Base-by-base conservation (phyloP, 805 yeast species). In the Ogataea corticis region DNA sequence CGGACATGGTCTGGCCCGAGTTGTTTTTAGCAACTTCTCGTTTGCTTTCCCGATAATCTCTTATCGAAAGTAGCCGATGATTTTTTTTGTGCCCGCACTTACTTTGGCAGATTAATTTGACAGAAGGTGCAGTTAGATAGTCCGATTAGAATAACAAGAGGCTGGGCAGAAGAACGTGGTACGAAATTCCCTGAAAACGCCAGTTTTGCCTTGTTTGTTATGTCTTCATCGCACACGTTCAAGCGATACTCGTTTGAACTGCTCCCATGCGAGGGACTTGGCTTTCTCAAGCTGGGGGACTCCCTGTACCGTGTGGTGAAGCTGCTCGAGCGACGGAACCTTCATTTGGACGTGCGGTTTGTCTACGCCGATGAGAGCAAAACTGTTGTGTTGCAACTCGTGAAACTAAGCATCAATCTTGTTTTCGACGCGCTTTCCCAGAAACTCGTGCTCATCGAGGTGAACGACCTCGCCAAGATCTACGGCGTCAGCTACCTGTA, bases 351-450 rank as follows among this genome's bases (percentile, higher is more conserved):
- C 18, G 33, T 60, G 18, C 47, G 54, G 25, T 57, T 64, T 33
- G 49, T 58, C 12, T 61, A 51, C 40, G 48, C 58, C 3, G 45
- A 49, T n/a, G 36, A 45, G 2, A 25, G 50, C 16, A 43, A 42
- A 17, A 45, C 62, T 9, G 42, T 53, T 9, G 51, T 55, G 3
- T 39, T 65, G 7, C 56, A 55, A 21, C 31, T 63, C 34, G 46
- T 43, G n/a, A 55, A 48, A 28, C 44, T 46, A 13, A 50, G 50
- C 11, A 50, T 62, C 14, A 56, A 55, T 19, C 43, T 65, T 7
- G 45, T 59, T 3, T 65, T 62, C 52, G 68, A 65, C 17, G 44
- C 59, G 0, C 31, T 30, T 14, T 45, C 46, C 21, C 69, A 65
- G 32, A 52, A 42, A 33, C 48, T 65, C 18, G 18, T 63, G 2